These are phyloP conservation scores for Leptographium procerum DNA, from an alignment of 2,329 filamentous ascomycete genomes.

Conservation along the genomic window DNA sequence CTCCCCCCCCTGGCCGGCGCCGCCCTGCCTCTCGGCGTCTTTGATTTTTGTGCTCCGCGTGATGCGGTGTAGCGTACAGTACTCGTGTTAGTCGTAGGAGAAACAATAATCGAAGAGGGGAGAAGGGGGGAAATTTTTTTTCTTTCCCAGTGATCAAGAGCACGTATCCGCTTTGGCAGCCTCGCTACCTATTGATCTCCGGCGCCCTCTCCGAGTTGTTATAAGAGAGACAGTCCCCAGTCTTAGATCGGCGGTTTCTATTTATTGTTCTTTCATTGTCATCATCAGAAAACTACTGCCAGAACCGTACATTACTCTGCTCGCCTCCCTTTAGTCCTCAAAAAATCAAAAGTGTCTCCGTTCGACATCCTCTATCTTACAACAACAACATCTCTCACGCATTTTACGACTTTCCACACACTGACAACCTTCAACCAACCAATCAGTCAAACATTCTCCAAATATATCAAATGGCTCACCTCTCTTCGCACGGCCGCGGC, in stretches of 20 bases:
- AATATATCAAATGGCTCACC: conserved; percentile 15
- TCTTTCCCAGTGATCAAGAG: not conserved
- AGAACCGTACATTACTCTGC: no score
- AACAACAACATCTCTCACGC: no score
- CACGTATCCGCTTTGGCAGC: not conserved
- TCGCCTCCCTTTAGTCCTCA: no score
- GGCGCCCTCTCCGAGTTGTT: not conserved
- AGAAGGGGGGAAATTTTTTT: not conserved
- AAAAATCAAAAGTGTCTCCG: no score
- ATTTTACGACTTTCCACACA: not conserved
- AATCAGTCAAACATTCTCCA: not conserved
- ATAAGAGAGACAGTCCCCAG: not conserved
- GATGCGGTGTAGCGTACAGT: not conserved
- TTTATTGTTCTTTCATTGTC: no score
- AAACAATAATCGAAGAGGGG: not conserved
- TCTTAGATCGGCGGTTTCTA: not conserved
- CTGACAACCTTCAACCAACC: not conserved
- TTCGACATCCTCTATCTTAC: no score
- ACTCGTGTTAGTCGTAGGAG: not conserved
- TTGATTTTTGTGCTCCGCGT: not conserved
- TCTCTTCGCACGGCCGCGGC: conserved; percentile 61
- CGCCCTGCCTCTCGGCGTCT: not conserved
- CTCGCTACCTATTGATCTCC: not conserved
- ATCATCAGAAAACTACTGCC: no score
- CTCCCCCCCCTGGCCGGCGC: not conserved